A percentile compares a stretch with the other conserved stretches of the same genome.
Evolutionary conservation across 2,329 filamentous ascomycete species (phyloP).

Genomic region (Bipolaris zeicola): DNA sequence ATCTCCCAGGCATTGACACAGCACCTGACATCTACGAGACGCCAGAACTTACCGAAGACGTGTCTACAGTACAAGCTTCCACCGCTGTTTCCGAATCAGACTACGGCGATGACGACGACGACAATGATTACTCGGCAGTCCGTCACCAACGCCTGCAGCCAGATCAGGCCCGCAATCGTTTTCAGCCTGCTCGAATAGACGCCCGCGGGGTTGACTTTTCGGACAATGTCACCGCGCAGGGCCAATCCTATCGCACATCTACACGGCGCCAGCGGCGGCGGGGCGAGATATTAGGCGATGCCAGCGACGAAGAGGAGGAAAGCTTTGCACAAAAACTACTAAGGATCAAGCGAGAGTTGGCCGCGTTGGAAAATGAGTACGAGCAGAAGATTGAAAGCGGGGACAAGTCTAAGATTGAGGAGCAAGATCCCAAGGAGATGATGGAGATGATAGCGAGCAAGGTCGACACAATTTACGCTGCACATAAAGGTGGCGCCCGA

Average conservation of each 20-base stretch:
- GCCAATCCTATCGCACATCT: slow-evolving; percentile 78
- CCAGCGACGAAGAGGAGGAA: slow-evolving; percentile 72
- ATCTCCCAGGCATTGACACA: slow-evolving; percentile 66
- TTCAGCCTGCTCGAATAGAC: slow-evolving; percentile 76
- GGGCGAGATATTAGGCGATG: slow-evolving; percentile 70
- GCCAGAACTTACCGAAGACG: slow-evolving; percentile 87
- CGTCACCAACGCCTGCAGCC: slow-evolving; percentile 77
- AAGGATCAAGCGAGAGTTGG: slow-evolving; percentile 79
- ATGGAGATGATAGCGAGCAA: slow-evolving; percentile 69
- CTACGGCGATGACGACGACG: slow-evolving; percentile 59
- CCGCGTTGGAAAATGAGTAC: slow-evolving; percentile 65
- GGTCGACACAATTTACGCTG: slow-evolving; percentile 67
- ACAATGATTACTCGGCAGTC: slow-evolving; percentile 56
- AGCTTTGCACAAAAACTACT: slow-evolving; percentile 78
- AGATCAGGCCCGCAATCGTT: slow-evolving; percentile 78
- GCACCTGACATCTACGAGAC: slow-evolving; percentile 97
- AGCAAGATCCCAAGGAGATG: slow-evolving; percentile 60
- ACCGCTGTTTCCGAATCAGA: slow-evolving; percentile 52
- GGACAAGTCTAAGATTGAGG: slow-evolving; percentile 46
- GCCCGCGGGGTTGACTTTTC: slow-evolving; percentile 84
- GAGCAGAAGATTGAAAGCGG: slow-evolving; percentile 56
- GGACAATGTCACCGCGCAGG: slow-evolving; percentile 79
- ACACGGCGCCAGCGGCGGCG: slow-evolving; percentile 68
- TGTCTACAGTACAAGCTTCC: slow-evolving; percentile 72
- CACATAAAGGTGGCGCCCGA: slow-evolving; percentile 41